Evolutionary conservation across 768 basidiomycete species (phyloP), one percentile per base, ranked within the genome.

Genomic region (Lactarius trivialis): DNA sequence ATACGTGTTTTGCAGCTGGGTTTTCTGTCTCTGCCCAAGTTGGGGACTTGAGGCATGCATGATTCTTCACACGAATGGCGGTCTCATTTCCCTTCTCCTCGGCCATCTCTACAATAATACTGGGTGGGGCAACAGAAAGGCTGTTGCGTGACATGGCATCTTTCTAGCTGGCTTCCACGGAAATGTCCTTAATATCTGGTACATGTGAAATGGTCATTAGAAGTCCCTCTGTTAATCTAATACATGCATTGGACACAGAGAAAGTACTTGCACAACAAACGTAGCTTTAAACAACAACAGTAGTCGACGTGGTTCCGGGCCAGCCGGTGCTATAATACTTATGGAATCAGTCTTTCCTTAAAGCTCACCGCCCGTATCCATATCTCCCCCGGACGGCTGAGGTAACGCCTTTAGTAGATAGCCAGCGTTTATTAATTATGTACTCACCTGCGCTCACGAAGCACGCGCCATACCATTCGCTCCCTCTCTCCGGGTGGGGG

Each of bases 361-460:
- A 77, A 74, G n/a, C 80, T 76, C 49, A 91, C 86, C 17, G 85
- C 78, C 55, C 83, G 74, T 60, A 88, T 81, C 84, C 84, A 88
- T 51, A 88, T 85, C 72, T 88, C 85, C 8, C 85, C 84, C 12
- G 88, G 88, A 15, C 86, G 86, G 69, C 88, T 89, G 66, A 65
- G 59, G 36, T 41, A 30, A 37, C 37, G 5, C 52, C 12, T 12
- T 62, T 55, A 68, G 60, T 45, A 28, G 30, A 43, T 14, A 11
- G n/a, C 45, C 53, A 60, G n/a, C 45, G 21, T 12, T 58, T 60
- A 53, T 45, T 36, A 45, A 50, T 26, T 37, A 41, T 6, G 37
- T 34, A 74, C 78, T 17, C n/a, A 84, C 89, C 89, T 92, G 74
- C 81, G 84, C 73, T 89, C 91, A 55, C 91, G 77, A 69, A 93